Percentiles rank a stretch among this genome's conserved stretches.
Evolutionary conservation across 2,329 filamentous ascomycete genomes (phyloP).

Genomic region (Cladosporium sphaerospermum): DNA sequence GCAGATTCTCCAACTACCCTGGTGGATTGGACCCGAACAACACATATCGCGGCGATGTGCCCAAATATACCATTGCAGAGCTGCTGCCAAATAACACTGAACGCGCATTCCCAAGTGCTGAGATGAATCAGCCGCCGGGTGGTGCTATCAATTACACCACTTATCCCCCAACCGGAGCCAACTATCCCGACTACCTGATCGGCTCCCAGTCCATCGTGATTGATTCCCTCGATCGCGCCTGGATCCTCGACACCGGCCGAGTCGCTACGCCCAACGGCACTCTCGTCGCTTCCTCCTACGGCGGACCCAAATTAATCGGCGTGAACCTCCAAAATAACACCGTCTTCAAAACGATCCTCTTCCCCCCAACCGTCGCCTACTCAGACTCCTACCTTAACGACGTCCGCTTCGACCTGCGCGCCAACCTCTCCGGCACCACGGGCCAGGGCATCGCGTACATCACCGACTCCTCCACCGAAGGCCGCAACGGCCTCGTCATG

Average conservation of each 20-base stretch:
- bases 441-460: slow-evolving; percentile 48
- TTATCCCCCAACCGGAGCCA: slow-evolving; percentile 39
- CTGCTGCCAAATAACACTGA: slow-evolving; percentile 40
- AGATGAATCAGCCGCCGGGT: slow-evolving; percentile 45
- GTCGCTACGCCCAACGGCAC: slow-evolving; percentile 38
- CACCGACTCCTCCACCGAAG: slow-evolving; percentile 45
- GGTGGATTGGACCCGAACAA: slow-evolving; percentile 44
- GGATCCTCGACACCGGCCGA: slow-evolving; percentile 50
- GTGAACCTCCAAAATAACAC: slow-evolving; percentile 42
- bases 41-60: slow-evolving; percentile 35
- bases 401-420: slow-evolving; percentile 47
- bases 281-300: slow-evolving; percentile 39
- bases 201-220: slow-evolving; percentile 49
- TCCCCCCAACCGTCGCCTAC: slow-evolving; percentile 42
- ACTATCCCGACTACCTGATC: slow-evolving; percentile 45
- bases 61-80: slow-evolving; percentile 46
- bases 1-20: slow-evolving; percentile 50
- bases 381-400: slow-evolving; percentile 49
- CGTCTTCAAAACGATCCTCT: slow-evolving; percentile 47
- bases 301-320: slow-evolving; percentile 47
- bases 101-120: slow-evolving; percentile 36
- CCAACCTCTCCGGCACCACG: slow-evolving; percentile 31
- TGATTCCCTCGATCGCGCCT: slow-evolving; percentile 45
- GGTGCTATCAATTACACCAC: slow-evolving; percentile 49
- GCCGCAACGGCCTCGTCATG: slow-evolving; percentile 45